Evolutionary conservation across 345 rosid genomes (phyloP).

Genomic region (Corymbia maculata): DNA sequence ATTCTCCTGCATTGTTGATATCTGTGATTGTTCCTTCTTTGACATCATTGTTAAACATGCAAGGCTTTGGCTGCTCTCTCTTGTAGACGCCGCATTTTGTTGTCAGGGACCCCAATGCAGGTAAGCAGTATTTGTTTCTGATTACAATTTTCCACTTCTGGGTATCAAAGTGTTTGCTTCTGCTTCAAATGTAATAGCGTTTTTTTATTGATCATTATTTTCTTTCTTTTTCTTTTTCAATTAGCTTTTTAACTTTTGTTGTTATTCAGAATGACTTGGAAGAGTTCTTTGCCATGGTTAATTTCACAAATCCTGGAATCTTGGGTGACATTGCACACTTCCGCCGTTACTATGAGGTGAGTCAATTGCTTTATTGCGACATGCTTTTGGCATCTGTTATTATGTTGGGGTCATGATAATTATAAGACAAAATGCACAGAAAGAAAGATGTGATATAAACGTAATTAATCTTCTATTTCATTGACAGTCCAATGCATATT

Average conservation of each 20-base stretch:
- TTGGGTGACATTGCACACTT: slow-evolving; percentile 84
- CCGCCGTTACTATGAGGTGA: slow-evolving; percentile 92
- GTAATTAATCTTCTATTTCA: background rate
- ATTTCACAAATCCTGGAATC: slow-evolving; percentile 91
- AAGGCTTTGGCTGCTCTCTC: slow-evolving; percentile 91
- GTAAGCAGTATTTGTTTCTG: slow-evolving; percentile 13
- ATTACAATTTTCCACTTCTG: background rate
- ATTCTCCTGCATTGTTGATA: background rate
- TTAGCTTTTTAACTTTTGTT: background rate
- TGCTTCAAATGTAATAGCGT: background rate
- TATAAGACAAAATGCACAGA: background rate
- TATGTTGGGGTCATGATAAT: background rate
- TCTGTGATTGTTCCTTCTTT: background rate
- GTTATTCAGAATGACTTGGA: slow-evolving; percentile 86
- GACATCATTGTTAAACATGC: background rate
- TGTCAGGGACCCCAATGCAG: slow-evolving; percentile 99
- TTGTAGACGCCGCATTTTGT: slow-evolving; percentile 81
- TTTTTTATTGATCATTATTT: background rate
- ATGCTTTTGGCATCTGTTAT: background rate
- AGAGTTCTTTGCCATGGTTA: slow-evolving; percentile 98
- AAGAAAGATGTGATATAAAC: background rate
- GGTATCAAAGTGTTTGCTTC: background rate
- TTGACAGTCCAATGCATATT: background rate
- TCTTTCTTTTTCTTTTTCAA: background rate
- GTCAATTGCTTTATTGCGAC: background rate